Conservation (phyloP, 257 asterid genomes). For the Lycium ferocissimum region DNA sequence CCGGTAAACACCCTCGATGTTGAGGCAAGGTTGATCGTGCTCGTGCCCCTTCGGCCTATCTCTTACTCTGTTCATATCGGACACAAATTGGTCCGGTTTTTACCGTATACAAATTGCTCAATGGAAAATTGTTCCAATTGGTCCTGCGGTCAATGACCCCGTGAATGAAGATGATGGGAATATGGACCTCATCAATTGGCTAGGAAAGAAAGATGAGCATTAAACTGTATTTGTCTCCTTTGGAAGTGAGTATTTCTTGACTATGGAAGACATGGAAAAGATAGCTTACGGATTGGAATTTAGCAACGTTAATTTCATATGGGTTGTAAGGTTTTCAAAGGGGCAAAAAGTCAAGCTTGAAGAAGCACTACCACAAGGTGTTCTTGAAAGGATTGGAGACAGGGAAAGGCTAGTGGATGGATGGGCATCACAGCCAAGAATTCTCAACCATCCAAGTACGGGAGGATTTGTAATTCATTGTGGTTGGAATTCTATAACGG, state of each 20-base stretch:
- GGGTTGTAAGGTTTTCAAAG: conserved; percentile 44
- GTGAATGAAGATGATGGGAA: neutral
- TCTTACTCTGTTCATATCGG: no score
- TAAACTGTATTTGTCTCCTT: conserved; percentile 45
- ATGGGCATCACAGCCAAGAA: conserved; percentile 25
- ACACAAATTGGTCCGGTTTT: no score
- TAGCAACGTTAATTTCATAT: conserved; percentile 40
- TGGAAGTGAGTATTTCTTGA: conserved; percentile 50
- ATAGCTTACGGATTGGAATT: conserved; percentile 57
- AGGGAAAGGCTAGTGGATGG: conserved; percentile 21
- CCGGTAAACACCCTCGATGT: no score
- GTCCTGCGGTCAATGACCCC: no score
- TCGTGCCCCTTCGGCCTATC: no score
- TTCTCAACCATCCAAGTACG: neutral
- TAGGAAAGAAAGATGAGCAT: conserved; percentile 35
- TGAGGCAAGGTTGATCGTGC: no score
- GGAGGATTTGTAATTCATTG: conserved; percentile 27
- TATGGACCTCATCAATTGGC: conserved; percentile 51
- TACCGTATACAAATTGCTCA: no score
- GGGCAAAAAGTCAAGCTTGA: conserved; percentile 34
- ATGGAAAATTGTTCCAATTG: no score
- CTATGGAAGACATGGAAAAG: conserved; percentile 52
- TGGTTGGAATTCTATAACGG: conserved; percentile 26
- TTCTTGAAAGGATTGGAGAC: conserved; percentile 28
- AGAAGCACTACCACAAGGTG: conserved; percentile 42